These are phyloP conservation scores for Houttuynia cordata DNA, from an alignment of 164 flowering plant genomes.

Conservation along the genomic window DNA sequence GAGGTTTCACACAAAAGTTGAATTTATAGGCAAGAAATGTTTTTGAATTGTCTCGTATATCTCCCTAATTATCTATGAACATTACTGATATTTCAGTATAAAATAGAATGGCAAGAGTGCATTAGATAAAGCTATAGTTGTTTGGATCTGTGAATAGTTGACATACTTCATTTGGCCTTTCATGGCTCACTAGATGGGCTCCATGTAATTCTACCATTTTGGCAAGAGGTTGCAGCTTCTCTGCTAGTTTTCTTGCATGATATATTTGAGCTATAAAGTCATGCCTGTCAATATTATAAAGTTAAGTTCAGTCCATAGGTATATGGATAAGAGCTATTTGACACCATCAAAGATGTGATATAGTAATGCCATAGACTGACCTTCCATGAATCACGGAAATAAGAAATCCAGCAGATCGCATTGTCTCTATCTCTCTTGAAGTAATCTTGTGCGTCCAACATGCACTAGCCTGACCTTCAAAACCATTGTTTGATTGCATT, in stretches of 20 bases:
- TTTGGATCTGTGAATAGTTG: background rate
- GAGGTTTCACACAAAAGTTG: constrained; percentile 5
- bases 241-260: constrained; percentile 66
- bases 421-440: constrained; percentile 43
- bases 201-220: constrained; percentile 87
- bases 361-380: constrained; percentile 19
- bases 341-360: no score
- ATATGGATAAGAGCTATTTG: no score
- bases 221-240: constrained; percentile 66
- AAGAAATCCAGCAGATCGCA: constrained; percentile 63
- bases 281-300: constrained; percentile 25
- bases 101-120: background rate
- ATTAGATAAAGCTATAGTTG: background rate
- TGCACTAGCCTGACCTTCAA: constrained; percentile 85
- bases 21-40: no score
- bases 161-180: constrained; percentile 74
- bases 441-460: constrained; percentile 91
- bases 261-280: constrained; percentile 77
- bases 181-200: constrained; percentile 91
- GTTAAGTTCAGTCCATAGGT: background rate
- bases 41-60: no score
- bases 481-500: constrained; percentile 84
- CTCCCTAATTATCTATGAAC: background rate
- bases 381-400: constrained; percentile 95
- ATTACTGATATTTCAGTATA: background rate